Conservation (phyloP, 1,284 basidiomycete genomes). For the Coniferiporia weirii region DNA sequence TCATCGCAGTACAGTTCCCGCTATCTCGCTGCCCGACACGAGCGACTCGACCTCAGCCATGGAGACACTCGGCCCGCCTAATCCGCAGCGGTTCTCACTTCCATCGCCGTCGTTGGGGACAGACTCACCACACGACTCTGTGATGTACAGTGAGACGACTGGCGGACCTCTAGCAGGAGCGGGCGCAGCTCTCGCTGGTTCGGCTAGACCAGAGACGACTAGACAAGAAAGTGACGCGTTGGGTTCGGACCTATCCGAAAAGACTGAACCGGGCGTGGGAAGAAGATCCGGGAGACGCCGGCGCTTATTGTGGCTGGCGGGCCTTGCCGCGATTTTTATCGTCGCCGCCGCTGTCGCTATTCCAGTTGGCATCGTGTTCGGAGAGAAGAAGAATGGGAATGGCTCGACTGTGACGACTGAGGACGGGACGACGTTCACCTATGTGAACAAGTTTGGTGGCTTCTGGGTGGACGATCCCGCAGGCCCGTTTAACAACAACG, state of each 20-base stretch:
- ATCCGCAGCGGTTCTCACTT: not conserved
- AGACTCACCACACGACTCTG: conserved; percentile 5
- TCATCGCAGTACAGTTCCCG: not conserved
- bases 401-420: conserved; percentile 57
- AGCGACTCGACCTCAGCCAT: not conserved
- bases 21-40: not conserved
- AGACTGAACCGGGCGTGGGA: not conserved
- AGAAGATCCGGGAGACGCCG: conserved; percentile 3
- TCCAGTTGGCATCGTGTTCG: conserved; percentile 51
- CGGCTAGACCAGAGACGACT: not conserved
- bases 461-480: conserved; percentile 52
- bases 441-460: conserved; percentile 68
- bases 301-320: conserved; percentile 24
- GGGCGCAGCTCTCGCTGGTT: not conserved
- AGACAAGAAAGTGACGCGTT: not conserved
- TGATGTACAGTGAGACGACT: not conserved
- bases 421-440: conserved; percentile 62
- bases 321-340: conserved; percentile 33
- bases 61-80: not conserved
- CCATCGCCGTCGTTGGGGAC: not conserved
- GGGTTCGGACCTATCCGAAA: not conserved
- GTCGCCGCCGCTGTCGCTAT: conserved; percentile 47
- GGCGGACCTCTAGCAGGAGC: not conserved
- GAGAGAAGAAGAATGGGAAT: conserved; percentile 39
- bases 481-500: conserved; percentile 62